Evolutionary conservation across 345 rosid genomes (phyloP).

Genomic region (Pistacia atlantica): DNA sequence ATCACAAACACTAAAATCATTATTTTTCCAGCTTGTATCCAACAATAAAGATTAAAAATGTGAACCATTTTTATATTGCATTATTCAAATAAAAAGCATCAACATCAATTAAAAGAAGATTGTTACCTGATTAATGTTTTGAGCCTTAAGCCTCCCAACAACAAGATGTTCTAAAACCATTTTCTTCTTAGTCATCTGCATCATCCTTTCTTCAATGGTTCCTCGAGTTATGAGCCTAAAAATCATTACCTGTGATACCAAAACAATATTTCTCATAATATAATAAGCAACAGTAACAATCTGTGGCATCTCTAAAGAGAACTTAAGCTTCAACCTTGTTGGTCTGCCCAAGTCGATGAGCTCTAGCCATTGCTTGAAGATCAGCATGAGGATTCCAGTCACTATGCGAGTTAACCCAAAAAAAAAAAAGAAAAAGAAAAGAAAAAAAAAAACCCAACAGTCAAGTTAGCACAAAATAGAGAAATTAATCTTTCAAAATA

Average conservation of each 20-base stretch:
- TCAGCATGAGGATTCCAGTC: constrained; percentile 99
- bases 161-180: constrained; percentile 99
- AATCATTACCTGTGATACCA: constrained; percentile 79
- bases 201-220: constrained; percentile 98
- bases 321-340: constrained; percentile 66
- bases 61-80: neutral
- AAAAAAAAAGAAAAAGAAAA: too few relatives aligned
- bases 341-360: constrained; percentile 99
- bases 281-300: constrained; percentile 10
- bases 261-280: constrained; percentile 20
- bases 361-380: constrained; percentile 99
- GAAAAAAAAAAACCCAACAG: neutral
- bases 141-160: constrained; percentile 96
- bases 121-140: constrained; percentile 92
- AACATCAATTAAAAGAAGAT: constrained; percentile 13
- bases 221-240: constrained; percentile 89
- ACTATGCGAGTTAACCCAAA: constrained; percentile 39
- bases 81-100: constrained; percentile 13
- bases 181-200: constrained; percentile 99
- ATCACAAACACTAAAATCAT: neutral
- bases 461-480: constrained; percentile 7
- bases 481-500: neutral
- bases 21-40: neutral
- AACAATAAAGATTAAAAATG: neutral
- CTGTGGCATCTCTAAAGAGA: neutral